These are phyloP conservation scores for Talaromyces stipitatus DNA, from an alignment of 495 filamentous ascomycete genomes.

Conservation along the genomic window DNA sequence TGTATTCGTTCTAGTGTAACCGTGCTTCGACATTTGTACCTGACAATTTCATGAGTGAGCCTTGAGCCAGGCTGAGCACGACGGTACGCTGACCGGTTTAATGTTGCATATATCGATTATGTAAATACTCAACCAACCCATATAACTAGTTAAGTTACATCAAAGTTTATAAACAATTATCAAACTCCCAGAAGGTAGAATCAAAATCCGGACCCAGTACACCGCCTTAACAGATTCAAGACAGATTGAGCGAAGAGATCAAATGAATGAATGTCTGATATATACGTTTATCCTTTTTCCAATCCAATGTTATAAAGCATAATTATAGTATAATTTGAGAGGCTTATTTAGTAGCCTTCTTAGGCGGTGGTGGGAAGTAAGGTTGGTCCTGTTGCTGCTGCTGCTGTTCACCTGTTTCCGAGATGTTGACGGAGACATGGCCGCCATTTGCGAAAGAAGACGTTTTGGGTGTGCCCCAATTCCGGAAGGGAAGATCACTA, in stretches of 20 bases:
- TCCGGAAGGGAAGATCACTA: slow-evolving; percentile 35
- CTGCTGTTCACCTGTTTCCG: slow-evolving; percentile 13
- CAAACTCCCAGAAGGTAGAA: background rate
- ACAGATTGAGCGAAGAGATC: background rate
- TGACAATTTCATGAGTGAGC: too few relatives aligned
- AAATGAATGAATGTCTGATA: background rate
- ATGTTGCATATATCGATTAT: too few relatives aligned
- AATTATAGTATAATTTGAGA: background rate
- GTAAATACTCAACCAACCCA: too few relatives aligned
- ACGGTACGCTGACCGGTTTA: too few relatives aligned
- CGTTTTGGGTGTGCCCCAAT: slow-evolving; percentile 3
- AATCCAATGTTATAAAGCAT: background rate
- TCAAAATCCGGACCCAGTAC: background rate
- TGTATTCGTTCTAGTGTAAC: too few relatives aligned
- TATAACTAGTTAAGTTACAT: too few relatives aligned
- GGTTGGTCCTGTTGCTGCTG: slow-evolving; percentile 19
- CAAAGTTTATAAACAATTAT: background rate
- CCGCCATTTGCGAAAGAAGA: background rate
- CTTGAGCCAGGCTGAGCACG: too few relatives aligned
- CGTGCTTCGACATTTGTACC: too few relatives aligned
- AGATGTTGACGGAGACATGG: background rate
- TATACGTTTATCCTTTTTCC: background rate
- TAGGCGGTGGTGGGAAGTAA: slow-evolving; percentile 39
- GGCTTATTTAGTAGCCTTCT: slow-evolving; percentile 27
- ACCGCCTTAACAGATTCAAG: background rate